Evolutionary conservation across 176 grass and related monocot species (phyloP).

Genomic region (Avena atlantica): DNA sequence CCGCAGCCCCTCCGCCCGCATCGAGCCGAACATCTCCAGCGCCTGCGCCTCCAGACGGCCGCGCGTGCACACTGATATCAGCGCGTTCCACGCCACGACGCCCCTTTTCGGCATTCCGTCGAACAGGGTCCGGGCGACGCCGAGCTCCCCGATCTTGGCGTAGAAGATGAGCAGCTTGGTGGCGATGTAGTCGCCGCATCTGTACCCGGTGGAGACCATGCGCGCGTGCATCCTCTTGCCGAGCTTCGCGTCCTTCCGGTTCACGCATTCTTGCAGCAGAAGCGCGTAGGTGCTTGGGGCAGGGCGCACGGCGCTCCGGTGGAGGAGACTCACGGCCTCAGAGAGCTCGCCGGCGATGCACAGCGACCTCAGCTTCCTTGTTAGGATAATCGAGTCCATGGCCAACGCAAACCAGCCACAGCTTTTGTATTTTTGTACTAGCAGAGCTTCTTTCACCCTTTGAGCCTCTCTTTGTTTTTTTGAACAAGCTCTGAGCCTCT

Average conservation of each 20-base stretch:
- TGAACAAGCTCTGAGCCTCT: not conserved
- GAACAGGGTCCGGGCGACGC: constrained; percentile 41
- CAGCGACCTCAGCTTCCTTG: constrained; percentile 35
- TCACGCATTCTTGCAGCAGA: constrained; percentile 60
- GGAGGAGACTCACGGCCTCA: constrained; percentile 48
- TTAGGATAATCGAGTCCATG: constrained; percentile 39
- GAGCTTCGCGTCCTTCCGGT: constrained; percentile 48
- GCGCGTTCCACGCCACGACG: constrained; percentile 57
- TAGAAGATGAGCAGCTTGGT: constrained; percentile 66
- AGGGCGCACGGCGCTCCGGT: constrained; percentile 19
- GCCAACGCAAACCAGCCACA: not conserved
- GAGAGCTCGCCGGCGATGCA: constrained; percentile 54
- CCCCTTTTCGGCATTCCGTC: constrained; percentile 51
- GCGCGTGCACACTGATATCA: constrained; percentile 57
- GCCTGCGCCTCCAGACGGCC: constrained; percentile 24
- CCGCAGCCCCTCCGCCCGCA: constrained; percentile 43
- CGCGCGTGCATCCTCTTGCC: constrained; percentile 68
- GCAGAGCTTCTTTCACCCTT: not conserved
- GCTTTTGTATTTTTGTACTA: not conserved
- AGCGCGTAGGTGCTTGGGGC: constrained; percentile 39
- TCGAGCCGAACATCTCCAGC: constrained; percentile 37
- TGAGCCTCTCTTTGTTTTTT: not conserved
- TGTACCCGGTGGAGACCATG: constrained; percentile 52
- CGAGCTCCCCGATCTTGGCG: constrained; percentile 54
- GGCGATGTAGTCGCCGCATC: constrained; percentile 25